Conservation (phyloP, 2,329 filamentous ascomycete genomes). For the Exophiala viscosa region DNA sequence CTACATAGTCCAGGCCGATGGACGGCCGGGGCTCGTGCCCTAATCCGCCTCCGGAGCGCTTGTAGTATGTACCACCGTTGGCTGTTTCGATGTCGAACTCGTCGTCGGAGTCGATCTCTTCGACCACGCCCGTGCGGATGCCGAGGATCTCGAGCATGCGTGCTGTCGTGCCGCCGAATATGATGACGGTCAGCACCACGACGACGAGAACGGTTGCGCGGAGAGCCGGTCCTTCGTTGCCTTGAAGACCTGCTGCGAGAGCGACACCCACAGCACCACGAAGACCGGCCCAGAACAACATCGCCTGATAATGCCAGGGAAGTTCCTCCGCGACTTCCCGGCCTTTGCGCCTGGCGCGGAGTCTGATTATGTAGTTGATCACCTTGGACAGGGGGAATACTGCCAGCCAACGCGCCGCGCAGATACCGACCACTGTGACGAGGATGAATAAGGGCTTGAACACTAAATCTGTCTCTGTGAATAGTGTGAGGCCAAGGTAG, state of each 20-base stretch:
- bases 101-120: constrained; percentile 95
- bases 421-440: constrained; percentile 86
- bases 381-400: constrained; percentile 87
- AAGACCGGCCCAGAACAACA: constrained; percentile 99
- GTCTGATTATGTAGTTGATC: constrained; percentile 91
- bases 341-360: constrained; percentile 73
- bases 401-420: constrained; percentile 84
- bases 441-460: constrained; percentile 96
- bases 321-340: constrained; percentile 78
- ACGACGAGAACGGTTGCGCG: constrained; percentile 96
- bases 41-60: constrained; percentile 71
- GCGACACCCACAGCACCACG: constrained; percentile 95
- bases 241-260: constrained; percentile 80
- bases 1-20: constrained; percentile 51
- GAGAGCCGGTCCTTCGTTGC: constrained; percentile 74
- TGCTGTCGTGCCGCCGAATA: constrained; percentile 94
- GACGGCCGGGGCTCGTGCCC: constrained; percentile 70
- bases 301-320: constrained; percentile 93
- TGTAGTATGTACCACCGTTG: constrained; percentile 69
- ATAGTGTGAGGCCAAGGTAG: constrained; percentile 89
- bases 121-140: constrained; percentile 93
- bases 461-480: constrained; percentile 80
- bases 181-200: constrained; percentile 95
- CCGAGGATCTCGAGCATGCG: constrained; percentile 96
- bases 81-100: constrained; percentile 93